Base-by-base conservation (phyloP, 2,329 filamentous ascomycete species). In the Ophiostoma sp. region DNA sequence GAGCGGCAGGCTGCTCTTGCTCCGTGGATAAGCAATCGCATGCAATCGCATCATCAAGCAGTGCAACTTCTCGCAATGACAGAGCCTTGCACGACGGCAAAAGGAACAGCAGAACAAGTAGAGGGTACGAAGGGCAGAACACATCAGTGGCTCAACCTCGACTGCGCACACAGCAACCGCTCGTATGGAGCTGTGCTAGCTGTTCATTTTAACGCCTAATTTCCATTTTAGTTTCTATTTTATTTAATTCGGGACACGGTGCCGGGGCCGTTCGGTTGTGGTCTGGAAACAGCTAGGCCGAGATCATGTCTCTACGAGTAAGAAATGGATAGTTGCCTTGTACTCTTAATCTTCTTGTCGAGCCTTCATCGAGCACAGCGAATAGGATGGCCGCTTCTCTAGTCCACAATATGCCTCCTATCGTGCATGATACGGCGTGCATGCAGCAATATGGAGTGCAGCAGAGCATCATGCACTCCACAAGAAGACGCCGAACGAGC, bases 131-230 rank as follows among this genome's bases (percentile, higher is more conserved):
- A 27, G 27, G 27, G 27, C 27, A 1, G 2, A 27, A 27, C 27
- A 27, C 27, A 27, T 27, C 27, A 27, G 27, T 27, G 27, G 27
- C 27, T 27, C 27, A 27, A 27, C 27, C 27, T 18, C 8, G 14
- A 49, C 14, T 16, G 14, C 27, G n/a, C n/a, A 8, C n/a, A 36
- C 18, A 55, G n/a, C 49, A 36, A 55, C 27, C 45, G 9, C 42
- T 45, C 42, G 49, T 52, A 55, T 55, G 49, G 49, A 55, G 49
- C 18, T 55, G 42, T 55, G 49, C 11, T 55, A 55, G 49, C 49
- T 27, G 27, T 9, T 55, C 49, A 55, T 55, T 55, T 55, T 8
- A 55, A 18, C n/a, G 14, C 18, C 27, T 55, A 36, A 55, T 55
- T 55, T 55, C 49, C n/a, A 55, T 55, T 27, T 52, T 27, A 55